phyloP scores from a whole-genome alignment of 805 yeast species.

The Clavispora phyllophila region DNA sequence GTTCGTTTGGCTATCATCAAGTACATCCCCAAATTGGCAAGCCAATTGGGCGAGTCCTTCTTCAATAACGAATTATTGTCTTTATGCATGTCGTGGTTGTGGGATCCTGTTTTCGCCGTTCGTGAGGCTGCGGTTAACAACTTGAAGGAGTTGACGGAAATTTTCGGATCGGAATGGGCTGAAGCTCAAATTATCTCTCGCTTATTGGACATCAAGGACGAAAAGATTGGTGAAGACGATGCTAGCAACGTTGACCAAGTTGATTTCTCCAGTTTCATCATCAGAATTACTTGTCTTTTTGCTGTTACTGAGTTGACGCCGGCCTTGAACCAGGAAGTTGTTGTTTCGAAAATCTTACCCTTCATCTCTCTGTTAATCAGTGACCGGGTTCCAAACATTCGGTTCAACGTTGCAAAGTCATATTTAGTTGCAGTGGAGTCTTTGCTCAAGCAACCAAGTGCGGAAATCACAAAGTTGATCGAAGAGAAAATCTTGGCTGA shows the following conservation, averaged over 20 bases:
- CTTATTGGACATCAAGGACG: slow-evolving; percentile 41
- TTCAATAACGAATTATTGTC: slow-evolving; percentile 89
- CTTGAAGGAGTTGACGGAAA: slow-evolving; percentile 70
- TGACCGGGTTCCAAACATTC: slow-evolving; percentile 90
- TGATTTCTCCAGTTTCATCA: slow-evolving; percentile 71
- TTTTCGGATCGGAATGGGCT: slow-evolving; percentile 94
- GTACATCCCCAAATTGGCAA: slow-evolving; percentile 90
- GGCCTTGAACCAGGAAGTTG: slow-evolving; percentile 54
- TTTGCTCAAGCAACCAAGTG: slow-evolving; percentile 25
- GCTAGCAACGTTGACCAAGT: slow-evolving; percentile 28
- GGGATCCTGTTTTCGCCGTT: slow-evolving; percentile 96
- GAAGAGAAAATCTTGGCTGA: slow-evolving; percentile 53
- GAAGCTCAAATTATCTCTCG: slow-evolving; percentile 75
- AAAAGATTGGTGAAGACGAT: slow-evolving; percentile 17
- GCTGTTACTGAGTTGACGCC: slow-evolving; percentile 81
- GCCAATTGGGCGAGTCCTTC: slow-evolving; percentile 88
- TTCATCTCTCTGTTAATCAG: slow-evolving; percentile 64
- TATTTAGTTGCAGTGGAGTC: slow-evolving; percentile 57
- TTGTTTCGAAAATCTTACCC: slow-evolving; percentile 67
- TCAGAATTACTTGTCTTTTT: slow-evolving; percentile 85
- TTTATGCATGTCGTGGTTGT: slow-evolving; percentile 93
- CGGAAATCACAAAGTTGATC: slow-evolving; percentile 24
- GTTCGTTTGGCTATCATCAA: slow-evolving; percentile 95
- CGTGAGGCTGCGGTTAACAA: slow-evolving; percentile 94
- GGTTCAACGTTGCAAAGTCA: slow-evolving; percentile 92